Evolutionary conservation across 768 basidiomycete genomes (phyloP).

Genomic region (Amanita pallidorosea): DNA sequence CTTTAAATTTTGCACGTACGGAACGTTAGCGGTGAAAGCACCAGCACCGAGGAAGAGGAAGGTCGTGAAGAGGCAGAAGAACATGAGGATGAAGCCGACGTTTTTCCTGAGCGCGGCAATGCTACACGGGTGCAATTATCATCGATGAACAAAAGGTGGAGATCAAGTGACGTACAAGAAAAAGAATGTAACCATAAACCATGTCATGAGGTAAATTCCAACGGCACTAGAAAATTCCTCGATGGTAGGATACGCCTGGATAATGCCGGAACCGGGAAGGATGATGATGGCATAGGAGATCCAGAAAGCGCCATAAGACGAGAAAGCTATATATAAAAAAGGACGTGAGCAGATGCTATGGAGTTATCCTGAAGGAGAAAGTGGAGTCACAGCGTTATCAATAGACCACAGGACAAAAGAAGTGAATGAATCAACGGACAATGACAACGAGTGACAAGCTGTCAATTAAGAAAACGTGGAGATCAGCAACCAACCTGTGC

Average conservation of each 20-base stretch:
- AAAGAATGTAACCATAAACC: constrained; percentile 65
- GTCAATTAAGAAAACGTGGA: constrained; percentile 26
- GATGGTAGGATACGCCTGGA: constrained; percentile 33
- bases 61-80: constrained; percentile 26
- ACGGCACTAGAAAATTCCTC: constrained; percentile 41
- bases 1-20: constrained; percentile 16
- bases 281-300: constrained; percentile 69
- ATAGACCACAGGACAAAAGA: constrained; percentile 10
- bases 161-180: constrained; percentile 37
- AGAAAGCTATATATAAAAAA: constrained; percentile 43
- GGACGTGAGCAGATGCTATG: constrained; percentile 2
- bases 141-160: not conserved
- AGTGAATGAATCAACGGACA: not conserved
- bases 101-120: constrained; percentile 28
- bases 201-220: constrained; percentile 65
- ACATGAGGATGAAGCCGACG: constrained; percentile 26
- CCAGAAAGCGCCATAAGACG: constrained; percentile 84
- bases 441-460: not conserved
- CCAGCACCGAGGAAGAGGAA: constrained; percentile 33
- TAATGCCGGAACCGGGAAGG: constrained; percentile 59
- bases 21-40: constrained; percentile 17
- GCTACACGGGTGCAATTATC: constrained; percentile 11
- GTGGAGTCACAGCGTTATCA: not conserved
- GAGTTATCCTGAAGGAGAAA: not conserved
- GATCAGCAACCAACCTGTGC: constrained; percentile 51